Percentiles rank a stretch among this genome's conserved stretches.
Evolutionary conservation across 306 rosid genomes (phyloP).

Genomic region (Malus orientalis): DNA sequence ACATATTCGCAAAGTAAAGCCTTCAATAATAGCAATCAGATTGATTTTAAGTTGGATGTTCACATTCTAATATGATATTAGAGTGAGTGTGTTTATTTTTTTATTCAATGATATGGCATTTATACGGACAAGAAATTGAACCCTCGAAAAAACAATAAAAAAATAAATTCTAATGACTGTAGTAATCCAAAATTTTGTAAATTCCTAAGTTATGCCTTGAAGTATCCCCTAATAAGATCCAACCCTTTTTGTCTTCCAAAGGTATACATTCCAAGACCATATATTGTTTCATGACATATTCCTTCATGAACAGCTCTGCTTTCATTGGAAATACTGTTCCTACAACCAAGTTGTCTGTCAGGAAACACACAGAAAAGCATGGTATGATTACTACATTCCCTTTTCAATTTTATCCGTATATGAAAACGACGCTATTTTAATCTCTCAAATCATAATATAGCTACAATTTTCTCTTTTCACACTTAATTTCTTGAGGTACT

Average conservation of each 20-base stretch:
- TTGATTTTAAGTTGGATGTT: too few relatives aligned
- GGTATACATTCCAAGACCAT: neutral
- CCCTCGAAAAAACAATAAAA: neutral
- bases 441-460: neutral
- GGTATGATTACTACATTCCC: neutral
- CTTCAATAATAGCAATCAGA: too few relatives aligned
- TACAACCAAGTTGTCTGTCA: neutral
- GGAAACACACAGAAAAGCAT: neutral
- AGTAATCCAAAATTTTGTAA: slow-evolving; percentile 1
- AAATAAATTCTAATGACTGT: neutral
- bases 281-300: neutral
- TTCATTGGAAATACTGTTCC: neutral
- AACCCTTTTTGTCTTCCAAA: neutral
- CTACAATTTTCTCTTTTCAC: neutral
- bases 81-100: too few relatives aligned
- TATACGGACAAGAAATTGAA: neutral
- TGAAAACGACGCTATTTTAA: neutral
- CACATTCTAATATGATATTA: neutral
- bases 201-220: slow-evolving; percentile 19
- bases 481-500: neutral
- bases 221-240: slow-evolving; percentile 12
- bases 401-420: neutral
- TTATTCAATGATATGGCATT: neutral
- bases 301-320: neutral
- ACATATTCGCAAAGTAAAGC: too few relatives aligned